phyloP scores from a whole-genome alignment of 208 protist genomes.

The Porcisia hertigi region DNA sequence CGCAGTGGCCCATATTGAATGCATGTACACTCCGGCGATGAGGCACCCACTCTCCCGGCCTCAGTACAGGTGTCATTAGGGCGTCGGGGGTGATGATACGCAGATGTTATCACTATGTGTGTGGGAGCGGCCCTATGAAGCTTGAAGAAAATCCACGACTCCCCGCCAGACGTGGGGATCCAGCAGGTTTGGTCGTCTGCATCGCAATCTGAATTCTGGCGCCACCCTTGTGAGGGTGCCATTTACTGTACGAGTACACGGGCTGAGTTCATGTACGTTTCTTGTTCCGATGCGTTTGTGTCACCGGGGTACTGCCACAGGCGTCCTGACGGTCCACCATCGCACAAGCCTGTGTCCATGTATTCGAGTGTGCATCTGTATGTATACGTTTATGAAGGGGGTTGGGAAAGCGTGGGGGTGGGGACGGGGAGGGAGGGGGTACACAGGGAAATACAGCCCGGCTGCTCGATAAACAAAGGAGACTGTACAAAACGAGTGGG shows the following conservation, averaged over 20 bases:
- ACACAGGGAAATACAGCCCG: too few species aligned
- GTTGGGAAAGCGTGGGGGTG: not conserved
- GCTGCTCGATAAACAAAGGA: too few species aligned
- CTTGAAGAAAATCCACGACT: not conserved
- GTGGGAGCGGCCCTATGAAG: too few species aligned
- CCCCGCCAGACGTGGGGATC: not conserved
- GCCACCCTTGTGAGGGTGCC: not conserved
- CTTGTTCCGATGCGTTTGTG: not conserved
- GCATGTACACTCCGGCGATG: conserved; percentile 9
- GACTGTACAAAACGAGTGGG: too few species aligned
- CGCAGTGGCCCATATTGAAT: conserved; percentile 32
- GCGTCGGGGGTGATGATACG: conserved; percentile 10
- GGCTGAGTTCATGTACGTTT: conserved; percentile 5
- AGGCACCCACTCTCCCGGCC: conserved; percentile 26
- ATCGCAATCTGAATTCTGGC: not conserved
- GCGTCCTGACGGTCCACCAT: too few species aligned
- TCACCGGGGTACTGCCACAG: too few species aligned
- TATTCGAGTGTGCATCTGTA: not conserved
- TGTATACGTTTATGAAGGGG: not conserved
- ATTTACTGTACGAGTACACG: not conserved
- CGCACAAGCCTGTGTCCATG: not conserved
- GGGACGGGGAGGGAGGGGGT: not conserved
- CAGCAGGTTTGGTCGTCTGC: not conserved
- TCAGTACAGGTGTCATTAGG: not conserved
- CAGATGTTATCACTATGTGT: too few species aligned